Base-by-base conservation (phyloP, 441 rosid species). In the Gossypium gossypioides region DNA sequence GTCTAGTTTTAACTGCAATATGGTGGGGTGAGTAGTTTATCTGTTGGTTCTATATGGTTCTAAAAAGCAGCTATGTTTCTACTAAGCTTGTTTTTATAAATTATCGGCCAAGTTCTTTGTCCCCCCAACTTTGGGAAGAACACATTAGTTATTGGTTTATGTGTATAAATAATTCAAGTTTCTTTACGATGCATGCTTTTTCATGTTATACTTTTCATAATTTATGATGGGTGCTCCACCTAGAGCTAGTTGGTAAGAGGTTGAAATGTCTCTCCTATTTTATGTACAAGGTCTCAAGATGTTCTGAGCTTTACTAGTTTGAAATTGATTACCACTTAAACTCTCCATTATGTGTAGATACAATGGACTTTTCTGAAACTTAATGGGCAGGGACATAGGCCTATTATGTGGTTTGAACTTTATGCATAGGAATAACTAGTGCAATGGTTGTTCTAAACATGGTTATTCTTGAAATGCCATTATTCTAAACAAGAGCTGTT, bases 1-100 rank as follows among this genome's bases (percentile, higher is more conserved):
- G 80, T 90, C 97, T 72, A 86, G 96, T 79, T 95, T 95, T 80
- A 91, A 90, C 81, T 95, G 97, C 90, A 95, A 95, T 84, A 95
- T 92, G 96, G 97, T 95, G 57, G 85, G 97, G 97, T 92, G 80
- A 84, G 99, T 74, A 62, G 34, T 79, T 77, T 76, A 58, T 68
- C 60, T 3, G 1, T 46, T 15, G 10, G 18, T 19, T 63, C 22
- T 46, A n/a, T 44, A 22, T 44, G 69, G 50, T 13, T 16, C 50
- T 42, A 42, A 42, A 42, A 3, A 34, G 50, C 21, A 16, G 48
- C 15, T 13, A 21, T 44, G 5, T 44, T 65, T 22, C 19, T 44
- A 22, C 32, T 22, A 42, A 27, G 13, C 12, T n/a, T 48, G 12
- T 25, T 25, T 48, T 50, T 6, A 48, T 25, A 67, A 67, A 48